Evolutionary conservation across 768 basidiomycete species (phyloP).

Genomic region (Auriculariales sp.): DNA sequence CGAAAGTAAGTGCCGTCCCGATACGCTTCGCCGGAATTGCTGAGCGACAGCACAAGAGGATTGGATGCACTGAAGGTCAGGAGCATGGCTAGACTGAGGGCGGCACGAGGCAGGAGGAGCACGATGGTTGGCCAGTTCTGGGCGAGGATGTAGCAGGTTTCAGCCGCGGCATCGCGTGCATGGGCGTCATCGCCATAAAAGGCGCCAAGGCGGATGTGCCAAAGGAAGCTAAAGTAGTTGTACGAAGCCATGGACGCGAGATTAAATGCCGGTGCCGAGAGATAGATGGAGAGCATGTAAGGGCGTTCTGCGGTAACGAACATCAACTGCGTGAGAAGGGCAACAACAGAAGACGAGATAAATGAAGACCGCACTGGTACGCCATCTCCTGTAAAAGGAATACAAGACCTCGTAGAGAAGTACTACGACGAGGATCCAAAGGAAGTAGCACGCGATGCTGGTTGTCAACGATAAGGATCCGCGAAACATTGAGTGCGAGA

Average conservation of each 20-base stretch:
- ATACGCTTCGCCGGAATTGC: conserved; percentile 29
- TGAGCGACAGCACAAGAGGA: conserved; percentile 29
- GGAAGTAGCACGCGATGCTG: conserved; percentile 55
- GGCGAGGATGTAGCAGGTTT: conserved; percentile 69
- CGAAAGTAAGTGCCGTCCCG: conserved; percentile 71
- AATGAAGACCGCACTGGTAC: conserved; percentile 19
- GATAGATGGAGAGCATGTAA: conserved; percentile 65
- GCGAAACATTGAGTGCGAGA: not conserved
- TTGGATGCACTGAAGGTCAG: conserved; percentile 42
- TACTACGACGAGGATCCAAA: conserved; percentile 59
- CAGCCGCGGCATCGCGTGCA: conserved; percentile 50
- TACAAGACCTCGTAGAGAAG: conserved; percentile 37
- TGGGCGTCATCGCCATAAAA: conserved; percentile 34
- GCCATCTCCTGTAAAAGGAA: conserved; percentile 17
- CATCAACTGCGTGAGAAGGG: not conserved
- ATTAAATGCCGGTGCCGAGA: conserved; percentile 66
- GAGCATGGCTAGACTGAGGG: conserved; percentile 57
- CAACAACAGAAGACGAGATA: conserved; percentile 7
- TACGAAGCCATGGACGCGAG: conserved; percentile 67
- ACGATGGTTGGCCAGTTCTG: conserved; percentile 75
- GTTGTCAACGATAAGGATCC: not conserved
- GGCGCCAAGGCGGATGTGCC: conserved; percentile 60
- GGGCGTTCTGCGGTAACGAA: conserved; percentile 49
- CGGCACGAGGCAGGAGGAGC: conserved; percentile 74
- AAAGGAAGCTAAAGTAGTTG: conserved; percentile 71